Evolutionary conservation across 768 basidiomycete species (phyloP).

Genomic region (Serendipita vermifera): DNA sequence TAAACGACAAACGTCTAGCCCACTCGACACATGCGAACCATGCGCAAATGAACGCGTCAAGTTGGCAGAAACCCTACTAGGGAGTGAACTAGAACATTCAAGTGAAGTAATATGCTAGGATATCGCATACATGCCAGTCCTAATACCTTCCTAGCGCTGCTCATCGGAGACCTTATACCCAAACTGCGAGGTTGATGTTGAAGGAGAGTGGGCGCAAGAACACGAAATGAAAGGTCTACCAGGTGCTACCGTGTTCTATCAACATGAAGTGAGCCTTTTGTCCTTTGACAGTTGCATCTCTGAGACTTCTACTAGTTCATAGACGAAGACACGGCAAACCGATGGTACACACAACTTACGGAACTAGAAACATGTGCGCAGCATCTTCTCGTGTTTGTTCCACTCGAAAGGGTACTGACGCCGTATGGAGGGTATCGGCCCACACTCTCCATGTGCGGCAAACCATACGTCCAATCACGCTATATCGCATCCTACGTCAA

Average conservation of each 20-base stretch:
- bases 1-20: no score
- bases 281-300: not conserved
- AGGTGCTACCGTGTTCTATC: constrained; percentile 19
- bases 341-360: constrained; percentile 25
- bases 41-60: no score
- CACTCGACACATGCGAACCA: no score
- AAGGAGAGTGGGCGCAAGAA: not conserved
- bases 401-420: not conserved
- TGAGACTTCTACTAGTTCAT: constrained; percentile 20
- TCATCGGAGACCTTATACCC: no score
- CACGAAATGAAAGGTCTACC: constrained; percentile 11
- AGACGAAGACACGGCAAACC: constrained; percentile 17
- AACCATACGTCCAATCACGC: constrained; percentile 27
- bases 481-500: constrained; percentile 28
- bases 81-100: no score
- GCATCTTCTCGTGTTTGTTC: not conserved
- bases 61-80: no score
- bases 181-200: not conserved
- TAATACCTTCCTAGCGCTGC: no score
- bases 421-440: constrained; percentile 29
- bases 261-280: constrained; percentile 14
- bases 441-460: constrained; percentile 30
- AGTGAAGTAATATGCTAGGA: no score
- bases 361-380: constrained; percentile 25
- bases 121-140: no score